Evolutionary conservation across 257 asterid species (phyloP), one percentile per base, ranked within the genome.

Genomic region (Petunia axillaris): DNA sequence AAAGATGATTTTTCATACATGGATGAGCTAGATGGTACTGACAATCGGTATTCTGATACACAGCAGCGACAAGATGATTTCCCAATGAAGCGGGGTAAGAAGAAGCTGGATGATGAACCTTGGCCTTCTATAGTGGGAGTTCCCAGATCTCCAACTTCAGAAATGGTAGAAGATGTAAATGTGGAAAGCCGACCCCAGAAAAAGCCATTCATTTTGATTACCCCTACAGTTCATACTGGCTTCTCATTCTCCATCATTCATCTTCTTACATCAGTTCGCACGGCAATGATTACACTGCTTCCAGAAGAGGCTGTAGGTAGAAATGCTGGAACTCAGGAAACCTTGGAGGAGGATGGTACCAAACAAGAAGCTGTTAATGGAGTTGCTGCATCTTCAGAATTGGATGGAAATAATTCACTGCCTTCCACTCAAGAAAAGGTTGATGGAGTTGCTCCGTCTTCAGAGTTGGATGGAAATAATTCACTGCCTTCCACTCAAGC

Each of bases 191-290:
- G 91, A 83, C 93, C 90, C 1, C 95, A 86, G 83, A 96, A 91
- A 75, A 94, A 94, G 89, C 87, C 95, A 43, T 89, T 90, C 84
- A 91, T 87, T 82, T 83, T 90, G 80, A 96, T 96, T 59, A 91
- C 93, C 55, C 99, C 99, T 53, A 91, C 97, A 3, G 94, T 94
- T 79, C 98, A 89, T 74, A 91, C 91, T 41, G 96, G 91, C 84
- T 94, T 96, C 84, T 94, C 99, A 62, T 92, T 96, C 89, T 94
- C 98, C 82, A 83, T 94, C 67, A 89, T 96, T 79, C 99, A 96
- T 91, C 99, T 94, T 85, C 99, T 96, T 74, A 87, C 99, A 71
- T 93, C 98, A 6, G 95, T 94, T 85, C 98, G 99, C 74, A 78
- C 88, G 92, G 91, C 97, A 5, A 93, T 96, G 98, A 84, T 86